These are phyloP conservation scores for Keqinozyma sinolaborantium DNA, from an alignment of 1,139 yeast genomes.

Conservation along the genomic window DNA sequence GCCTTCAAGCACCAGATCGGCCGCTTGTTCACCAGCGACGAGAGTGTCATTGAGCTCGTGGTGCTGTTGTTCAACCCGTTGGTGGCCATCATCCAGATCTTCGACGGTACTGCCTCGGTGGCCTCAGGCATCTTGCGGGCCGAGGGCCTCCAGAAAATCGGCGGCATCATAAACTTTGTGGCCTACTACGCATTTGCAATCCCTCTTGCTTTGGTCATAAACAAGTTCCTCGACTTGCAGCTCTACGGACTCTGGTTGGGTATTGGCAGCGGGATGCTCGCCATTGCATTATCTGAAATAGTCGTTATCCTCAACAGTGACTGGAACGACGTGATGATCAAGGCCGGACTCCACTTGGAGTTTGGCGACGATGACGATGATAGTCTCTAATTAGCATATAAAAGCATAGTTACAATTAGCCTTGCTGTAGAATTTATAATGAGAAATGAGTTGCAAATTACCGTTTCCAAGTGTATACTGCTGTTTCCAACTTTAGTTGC, in stretches of 20 bases:
- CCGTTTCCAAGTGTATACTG: too few relatives aligned
- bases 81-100: slow-evolving; percentile 69
- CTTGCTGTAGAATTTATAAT: too few relatives aligned
- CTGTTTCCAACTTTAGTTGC: too few relatives aligned
- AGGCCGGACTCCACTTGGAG: slow-evolving; percentile 18
- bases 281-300: slow-evolving; percentile 64
- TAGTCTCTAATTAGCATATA: too few relatives aligned
- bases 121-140: slow-evolving; percentile 86
- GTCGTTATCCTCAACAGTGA: slow-evolving; percentile 33
- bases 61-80: slow-evolving; percentile 56
- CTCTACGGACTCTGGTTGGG: slow-evolving; percentile 88
- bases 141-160: slow-evolving; percentile 80
- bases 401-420: too few relatives aligned
- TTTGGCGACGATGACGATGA: slow-evolving; percentile 1
- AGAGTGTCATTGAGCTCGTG: slow-evolving; percentile 52
- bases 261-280: slow-evolving; percentile 68
- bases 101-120: slow-evolving; percentile 80
- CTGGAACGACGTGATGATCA: slow-evolving; percentile 38
- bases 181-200: slow-evolving; percentile 62
- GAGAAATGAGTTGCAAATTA: too few relatives aligned
- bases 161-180: slow-evolving; percentile 73
- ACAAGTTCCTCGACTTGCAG: slow-evolving; percentile 50
- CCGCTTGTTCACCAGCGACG: slow-evolving; percentile 64
- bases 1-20: slow-evolving; percentile 59
- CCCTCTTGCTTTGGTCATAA: slow-evolving; percentile 67